Evolutionary conservation across 2,329 filamentous ascomycete genomes (phyloP), one percentile per base, ranked within the genome.

Genomic region (Hymenoscyphus albidus): DNA sequence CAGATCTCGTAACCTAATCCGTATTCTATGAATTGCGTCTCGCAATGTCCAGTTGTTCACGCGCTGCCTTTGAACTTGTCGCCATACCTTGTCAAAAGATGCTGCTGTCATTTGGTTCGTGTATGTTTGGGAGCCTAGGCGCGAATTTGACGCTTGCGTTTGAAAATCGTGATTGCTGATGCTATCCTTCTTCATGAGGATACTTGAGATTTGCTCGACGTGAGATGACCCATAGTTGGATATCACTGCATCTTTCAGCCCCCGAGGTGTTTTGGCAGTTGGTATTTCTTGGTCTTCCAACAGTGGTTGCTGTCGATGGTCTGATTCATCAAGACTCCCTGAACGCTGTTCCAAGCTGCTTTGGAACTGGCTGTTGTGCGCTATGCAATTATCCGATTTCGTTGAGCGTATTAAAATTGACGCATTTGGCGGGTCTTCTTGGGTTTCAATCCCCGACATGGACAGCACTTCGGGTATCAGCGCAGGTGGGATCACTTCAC

Each of bases 21-120:
- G 61, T n/a, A 62, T 59, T 18, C 66, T 51, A 35, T 67, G 67
- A n/a, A 68, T 58, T 31, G 51, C 22, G 10, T 65, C 66, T 16
- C 65, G 59, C 7, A 68, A 35, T 31, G 22, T 59, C 59, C 63
- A 65, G 27, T 65, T 65, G 2, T 63, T 56, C 9, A 65, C 32
- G 14, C 64, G 55, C 14, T 62, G 18, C 42, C 40, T 56, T 31
- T 27, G 62, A 39, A 63, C 31, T 65, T 62, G n/a, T 18, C 56
- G 35, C 42, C 18, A 42, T 18, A 58, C 44, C 12, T 18, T 31
- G 56, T 63, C 51, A 40, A 31, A 65, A 32, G 16, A 62, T 61
- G 62, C 65, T 61, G 62, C 65, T 57, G n/a, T 58, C 59, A 51
- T 64, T 22, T 40, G 48, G 27, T 16, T 40, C 5, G 13, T 40